Percentiles rank a stretch among this genome's conserved stretches.
phyloP scores from a whole-genome alignment of 2,329 filamentous ascomycete species.

The Aspergillus pseudoviridinutans region DNA sequence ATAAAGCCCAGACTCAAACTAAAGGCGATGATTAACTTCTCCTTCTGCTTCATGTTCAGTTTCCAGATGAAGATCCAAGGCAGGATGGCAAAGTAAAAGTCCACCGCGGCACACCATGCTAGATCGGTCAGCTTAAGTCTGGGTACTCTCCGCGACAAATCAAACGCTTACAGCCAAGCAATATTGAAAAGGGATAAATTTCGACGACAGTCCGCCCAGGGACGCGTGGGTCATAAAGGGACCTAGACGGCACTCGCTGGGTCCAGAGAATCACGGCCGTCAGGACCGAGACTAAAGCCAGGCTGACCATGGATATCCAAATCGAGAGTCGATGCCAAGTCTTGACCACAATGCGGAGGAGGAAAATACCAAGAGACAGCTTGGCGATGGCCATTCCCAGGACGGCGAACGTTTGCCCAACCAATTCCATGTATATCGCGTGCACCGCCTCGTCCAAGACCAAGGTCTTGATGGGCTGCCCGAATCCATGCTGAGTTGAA shows the following conservation, averaged over 20 bases:
- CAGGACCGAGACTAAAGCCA: slow-evolving; percentile 21
- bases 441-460: slow-evolving; percentile 21
- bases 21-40: slow-evolving; percentile 35
- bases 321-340: slow-evolving; percentile 36
- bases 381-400: slow-evolving; percentile 41
- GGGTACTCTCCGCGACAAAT: too few relatives aligned
- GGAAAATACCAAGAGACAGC: slow-evolving; percentile 37
- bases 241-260: slow-evolving; percentile 8
- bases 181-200: slow-evolving; percentile 10
- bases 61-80: slow-evolving; percentile 38
- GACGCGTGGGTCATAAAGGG: slow-evolving; percentile 16
- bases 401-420: slow-evolving; percentile 36
- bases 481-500: slow-evolving; percentile 33
- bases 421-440: slow-evolving; percentile 20
- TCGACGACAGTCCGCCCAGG: slow-evolving; percentile 10
- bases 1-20: slow-evolving; percentile 37
- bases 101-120: slow-evolving; percentile 23
- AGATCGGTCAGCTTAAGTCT: background rate
- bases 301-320: slow-evolving; percentile 22
- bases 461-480: slow-evolving; percentile 21
- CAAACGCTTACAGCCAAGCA: slow-evolving; percentile 13
- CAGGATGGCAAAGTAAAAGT: slow-evolving; percentile 36
- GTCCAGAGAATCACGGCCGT: slow-evolving; percentile 14
- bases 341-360: slow-evolving; percentile 35
- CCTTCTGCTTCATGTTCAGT: slow-evolving; percentile 35